phyloP scores from a whole-genome alignment of 495 filamentous ascomycete genomes.

The Penicillium malachiteum region DNA sequence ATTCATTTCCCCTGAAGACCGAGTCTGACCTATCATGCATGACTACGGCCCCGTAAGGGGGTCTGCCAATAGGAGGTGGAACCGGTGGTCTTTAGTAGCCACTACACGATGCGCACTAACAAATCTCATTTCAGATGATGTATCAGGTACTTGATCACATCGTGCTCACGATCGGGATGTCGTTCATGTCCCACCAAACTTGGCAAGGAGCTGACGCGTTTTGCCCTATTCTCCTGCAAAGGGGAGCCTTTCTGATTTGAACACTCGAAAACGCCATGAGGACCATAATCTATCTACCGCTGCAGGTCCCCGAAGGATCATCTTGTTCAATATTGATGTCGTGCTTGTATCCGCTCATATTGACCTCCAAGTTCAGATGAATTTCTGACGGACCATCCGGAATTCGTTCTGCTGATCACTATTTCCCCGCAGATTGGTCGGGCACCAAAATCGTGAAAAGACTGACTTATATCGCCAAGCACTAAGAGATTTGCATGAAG shows the following conservation, averaged over 20 bases:
- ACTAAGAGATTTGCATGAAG: not conserved
- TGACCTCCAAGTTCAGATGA: not conserved
- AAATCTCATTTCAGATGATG: not conserved
- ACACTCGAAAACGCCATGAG: slow-evolving; percentile 9
- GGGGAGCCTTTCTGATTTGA: slow-evolving; percentile 25
- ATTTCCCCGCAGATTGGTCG: slow-evolving; percentile 20
- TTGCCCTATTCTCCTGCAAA: slow-evolving; percentile 17
- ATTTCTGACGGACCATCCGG: not conserved
- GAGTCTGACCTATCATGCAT: slow-evolving; percentile 6
- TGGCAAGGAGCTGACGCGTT: slow-evolving; percentile 9
- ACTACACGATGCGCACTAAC: slow-evolving; percentile 6
- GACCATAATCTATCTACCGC: slow-evolving; percentile 2
- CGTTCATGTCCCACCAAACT: not conserved
- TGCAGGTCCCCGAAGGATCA: slow-evolving; percentile 17
- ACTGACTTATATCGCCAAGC: slow-evolving; percentile 6
- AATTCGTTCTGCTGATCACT: slow-evolving; percentile 18
- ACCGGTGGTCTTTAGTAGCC: not conserved
- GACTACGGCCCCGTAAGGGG: not conserved
- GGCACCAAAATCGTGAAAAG: slow-evolving; percentile 6
- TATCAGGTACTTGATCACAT: not conserved
- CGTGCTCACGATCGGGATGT: not conserved
- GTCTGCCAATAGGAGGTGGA: slow-evolving; percentile 7
- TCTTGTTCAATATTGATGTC: not conserved
- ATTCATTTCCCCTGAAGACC: not conserved
- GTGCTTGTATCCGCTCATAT: not conserved